Evolutionary conservation across 495 filamentous ascomycete species (phyloP), one percentile per base, ranked within the genome.

Genomic region (Melanomma pulvis-pyrius): DNA sequence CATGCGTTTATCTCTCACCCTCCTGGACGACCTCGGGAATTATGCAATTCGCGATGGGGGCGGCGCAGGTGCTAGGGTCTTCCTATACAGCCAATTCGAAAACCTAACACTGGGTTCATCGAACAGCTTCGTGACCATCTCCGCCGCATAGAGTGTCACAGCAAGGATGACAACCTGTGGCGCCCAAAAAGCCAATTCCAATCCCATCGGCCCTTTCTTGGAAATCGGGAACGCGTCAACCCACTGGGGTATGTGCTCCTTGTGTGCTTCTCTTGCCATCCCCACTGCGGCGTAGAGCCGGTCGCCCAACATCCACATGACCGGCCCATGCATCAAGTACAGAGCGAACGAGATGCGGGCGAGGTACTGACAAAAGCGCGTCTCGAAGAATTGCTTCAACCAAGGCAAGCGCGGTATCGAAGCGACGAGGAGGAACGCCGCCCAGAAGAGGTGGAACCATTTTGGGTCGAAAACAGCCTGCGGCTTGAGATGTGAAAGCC

Each of bases 91-190:
- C 84, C 84, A 86, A 50, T 76, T 76, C 24, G 81, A 73, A 68
- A 87, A 80, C 60, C 71, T 76, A 30, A 87, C 76, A 53, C 80
- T 82, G 0, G 84, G 86, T 67, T 84, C 80, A 67, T 88, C 86
- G 58, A 88, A 73, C 30, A 79, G 29, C 67, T 75, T 79, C 9
- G 85, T 87, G 21, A 81, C 77, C 3, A 87, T 39, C 61, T 86
- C 85, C 17, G 84, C 83, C n/a, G 80, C 28, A 75, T 82, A 87
- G 0, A 88, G 69, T 0, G 84, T 88, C 21, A 84, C 50, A 1
- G 85, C 84, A 53, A 87, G 68, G 2, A 87, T 58, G 32, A 88
- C 75, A 34, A 87, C 28, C 46, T 88, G 81, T 12, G 83, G 79
- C 17, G 75, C 49, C 24, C 85, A 74, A 67, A 85, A 87, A 17